phyloP scores from a whole-genome alignment of 1,284 basidiomycete species.

The Tilletia setariae region DNA sequence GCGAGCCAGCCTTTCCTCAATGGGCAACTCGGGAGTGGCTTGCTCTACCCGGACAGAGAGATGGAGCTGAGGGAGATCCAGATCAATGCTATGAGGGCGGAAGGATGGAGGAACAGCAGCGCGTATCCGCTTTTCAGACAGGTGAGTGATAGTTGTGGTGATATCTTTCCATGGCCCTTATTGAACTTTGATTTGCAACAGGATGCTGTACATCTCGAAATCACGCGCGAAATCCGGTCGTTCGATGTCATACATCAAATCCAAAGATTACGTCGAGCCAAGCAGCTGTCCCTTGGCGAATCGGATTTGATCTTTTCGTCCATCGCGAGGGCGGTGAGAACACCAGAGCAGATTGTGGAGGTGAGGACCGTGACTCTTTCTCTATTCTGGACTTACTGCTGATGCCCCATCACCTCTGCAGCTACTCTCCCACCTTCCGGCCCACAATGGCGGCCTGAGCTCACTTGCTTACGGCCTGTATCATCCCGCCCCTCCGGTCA shows the following conservation, averaged over 20 bases:
- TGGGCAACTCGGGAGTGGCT: slow-evolving; percentile 65
- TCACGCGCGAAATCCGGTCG: slow-evolving; percentile 61
- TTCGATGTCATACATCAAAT: slow-evolving; percentile 75
- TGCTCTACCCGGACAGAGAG: slow-evolving; percentile 67
- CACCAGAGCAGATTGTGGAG: slow-evolving; percentile 85
- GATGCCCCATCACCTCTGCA: slow-evolving; percentile 50
- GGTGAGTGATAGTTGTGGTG: too few relatives aligned
- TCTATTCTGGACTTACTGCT: background rate
- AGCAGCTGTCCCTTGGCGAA: slow-evolving; percentile 66
- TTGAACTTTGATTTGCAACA: slow-evolving; percentile 12
- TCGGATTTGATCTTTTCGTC: slow-evolving; percentile 71
- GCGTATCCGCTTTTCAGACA: slow-evolving; percentile 63
- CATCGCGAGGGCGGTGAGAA: slow-evolving; percentile 57
- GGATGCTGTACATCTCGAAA: slow-evolving; percentile 59
- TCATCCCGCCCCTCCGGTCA: slow-evolving; percentile 72
- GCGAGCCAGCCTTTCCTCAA: slow-evolving; percentile 57
- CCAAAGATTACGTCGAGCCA: slow-evolving; percentile 65
- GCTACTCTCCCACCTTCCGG: slow-evolving; percentile 74
- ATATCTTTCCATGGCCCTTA: too few relatives aligned
- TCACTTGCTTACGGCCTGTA: slow-evolving; percentile 84
- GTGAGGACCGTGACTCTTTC: slow-evolving; percentile 57
- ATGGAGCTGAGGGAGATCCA: slow-evolving; percentile 64
- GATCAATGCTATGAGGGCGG: slow-evolving; percentile 69
- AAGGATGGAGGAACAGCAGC: slow-evolving; percentile 72
- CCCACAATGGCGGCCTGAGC: slow-evolving; percentile 76